A percentile compares a stretch with the other conserved stretches of the same genome.
Evolutionary conservation across 73 alveolate species (phyloP).

Genomic region (Blepharisma stoltei): DNA sequence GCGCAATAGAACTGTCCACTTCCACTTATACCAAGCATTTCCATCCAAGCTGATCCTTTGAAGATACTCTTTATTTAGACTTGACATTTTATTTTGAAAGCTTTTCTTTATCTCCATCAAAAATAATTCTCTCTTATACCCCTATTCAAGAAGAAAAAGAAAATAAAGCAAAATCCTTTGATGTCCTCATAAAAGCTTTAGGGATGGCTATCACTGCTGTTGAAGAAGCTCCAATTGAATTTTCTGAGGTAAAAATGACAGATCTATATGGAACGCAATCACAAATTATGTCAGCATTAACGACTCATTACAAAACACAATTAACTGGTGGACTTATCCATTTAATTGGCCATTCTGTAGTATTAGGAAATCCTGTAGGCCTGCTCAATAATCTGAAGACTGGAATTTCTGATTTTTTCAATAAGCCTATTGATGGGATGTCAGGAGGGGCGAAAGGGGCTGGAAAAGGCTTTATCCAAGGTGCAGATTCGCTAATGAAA

Average conservation of each 20-base stretch:
- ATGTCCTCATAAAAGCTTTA: constrained; percentile 41
- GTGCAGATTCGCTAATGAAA: constrained; percentile 84
- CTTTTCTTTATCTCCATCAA: background rate
- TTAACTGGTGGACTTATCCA: constrained; percentile 49
- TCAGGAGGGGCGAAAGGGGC: constrained; percentile 75
- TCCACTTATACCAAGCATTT: background rate
- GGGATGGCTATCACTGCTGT: constrained; percentile 71
- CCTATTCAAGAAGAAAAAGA: constrained; percentile 25
- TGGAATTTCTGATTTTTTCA: constrained; percentile 71
- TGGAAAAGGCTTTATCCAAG: constrained; percentile 83
- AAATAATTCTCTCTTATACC: background rate
- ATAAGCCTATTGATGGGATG: constrained; percentile 73
- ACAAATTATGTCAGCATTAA: constrained; percentile 43
- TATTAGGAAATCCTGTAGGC: constrained; percentile 77
- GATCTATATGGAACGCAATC: constrained; percentile 64
- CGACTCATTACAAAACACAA: constrained; percentile 56
- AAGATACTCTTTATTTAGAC: background rate
- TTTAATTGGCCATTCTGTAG: constrained; percentile 87
- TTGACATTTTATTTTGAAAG: background rate
- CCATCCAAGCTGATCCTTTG: background rate
- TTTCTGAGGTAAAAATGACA: constrained; percentile 47
- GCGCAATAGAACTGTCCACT: background rate
- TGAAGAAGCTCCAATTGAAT: constrained; percentile 72
- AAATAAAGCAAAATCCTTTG: constrained; percentile 1
- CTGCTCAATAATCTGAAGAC: constrained; percentile 65